A percentile compares a stretch with the other conserved stretches of the same genome.
Evolutionary conservation across 2,329 filamentous ascomycete species (phyloP).

Genomic region (Fusarium fracticaudum): DNA sequence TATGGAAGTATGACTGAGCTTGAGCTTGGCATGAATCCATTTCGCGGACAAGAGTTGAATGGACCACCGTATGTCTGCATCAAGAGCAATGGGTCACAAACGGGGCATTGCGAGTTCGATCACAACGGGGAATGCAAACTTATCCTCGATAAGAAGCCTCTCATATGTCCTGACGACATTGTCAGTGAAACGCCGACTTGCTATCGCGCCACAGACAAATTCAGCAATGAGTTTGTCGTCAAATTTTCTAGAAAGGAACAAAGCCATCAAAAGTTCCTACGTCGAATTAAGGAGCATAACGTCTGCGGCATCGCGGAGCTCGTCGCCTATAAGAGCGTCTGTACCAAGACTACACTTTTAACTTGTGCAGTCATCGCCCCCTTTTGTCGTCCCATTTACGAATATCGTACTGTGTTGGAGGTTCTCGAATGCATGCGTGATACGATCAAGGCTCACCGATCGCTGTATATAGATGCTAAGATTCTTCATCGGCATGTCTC

Average conservation of each 20-base stretch:
- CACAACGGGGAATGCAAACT: not conserved
- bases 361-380: conserved; percentile 19
- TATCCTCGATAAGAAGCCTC: not conserved
- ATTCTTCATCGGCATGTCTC: conserved; percentile 52
- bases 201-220: not conserved
- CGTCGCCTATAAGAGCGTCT: conserved; percentile 4
- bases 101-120: not conserved
- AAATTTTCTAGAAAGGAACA: conserved; percentile 26
- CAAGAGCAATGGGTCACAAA: not conserved
- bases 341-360: not conserved
- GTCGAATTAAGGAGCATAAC: conserved; percentile 13
- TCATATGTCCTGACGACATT: conserved; percentile 1
- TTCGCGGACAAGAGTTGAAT: not conserved
- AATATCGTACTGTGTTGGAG: conserved; percentile 44
- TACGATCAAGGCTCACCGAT: conserved; percentile 50
- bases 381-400: conserved; percentile 21
- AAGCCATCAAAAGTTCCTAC: conserved; percentile 16
- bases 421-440: conserved; percentile 48
- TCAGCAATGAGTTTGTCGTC: conserved; percentile 8
- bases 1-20: conserved; percentile 18
- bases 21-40: conserved; percentile 10
- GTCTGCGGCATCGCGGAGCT: conserved; percentile 27
- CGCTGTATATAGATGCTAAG: conserved; percentile 44
- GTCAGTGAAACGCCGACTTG: conserved; percentile 33
- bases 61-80: not conserved